A percentile compares a stretch with the other conserved stretches of the same genome.
Evolutionary conservation across 441 rosid genomes (phyloP).

Genomic region (Macaranga tanarius): DNA sequence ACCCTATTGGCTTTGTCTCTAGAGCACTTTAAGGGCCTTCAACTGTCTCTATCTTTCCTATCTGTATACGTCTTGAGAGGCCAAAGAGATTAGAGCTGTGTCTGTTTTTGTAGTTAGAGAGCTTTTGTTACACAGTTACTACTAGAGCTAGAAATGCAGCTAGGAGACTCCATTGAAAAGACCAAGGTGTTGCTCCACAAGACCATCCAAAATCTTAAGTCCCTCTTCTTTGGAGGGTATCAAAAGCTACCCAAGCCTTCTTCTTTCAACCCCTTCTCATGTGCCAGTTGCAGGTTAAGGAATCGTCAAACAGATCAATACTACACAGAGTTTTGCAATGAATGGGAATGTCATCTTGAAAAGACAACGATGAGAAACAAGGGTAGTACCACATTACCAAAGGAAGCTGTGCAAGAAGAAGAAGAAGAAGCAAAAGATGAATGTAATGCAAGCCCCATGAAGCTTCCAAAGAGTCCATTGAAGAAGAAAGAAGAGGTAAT

Average conservation of each 20-base stretch:
- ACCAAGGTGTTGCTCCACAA: slow-evolving; percentile 53
- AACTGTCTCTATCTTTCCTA: slow-evolving; percentile 29
- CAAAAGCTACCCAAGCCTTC: slow-evolving; percentile 54
- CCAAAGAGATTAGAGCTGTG: slow-evolving; percentile 15
- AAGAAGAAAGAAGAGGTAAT: slow-evolving; percentile 27
- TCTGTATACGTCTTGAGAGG: slow-evolving; percentile 22
- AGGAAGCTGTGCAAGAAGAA: slow-evolving; percentile 29
- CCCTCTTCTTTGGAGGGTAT: slow-evolving; percentile 44
- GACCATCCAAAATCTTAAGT: slow-evolving; percentile 54
- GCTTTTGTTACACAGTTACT: not conserved
- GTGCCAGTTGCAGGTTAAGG: slow-evolving; percentile 36
- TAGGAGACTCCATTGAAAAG: slow-evolving; percentile 55
- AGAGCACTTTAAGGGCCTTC: slow-evolving; percentile 20
- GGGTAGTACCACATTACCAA: slow-evolving; percentile 17
- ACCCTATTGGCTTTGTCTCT: slow-evolving; percentile 27
- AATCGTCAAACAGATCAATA: slow-evolving; percentile 34
- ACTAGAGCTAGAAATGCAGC: slow-evolving; percentile 43
- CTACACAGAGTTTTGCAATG: slow-evolving; percentile 38
- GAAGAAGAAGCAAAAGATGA: slow-evolving; percentile 31
- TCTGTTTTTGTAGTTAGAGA: slow-evolving; percentile 20
- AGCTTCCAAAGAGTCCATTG: slow-evolving; percentile 23
- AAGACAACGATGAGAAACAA: slow-evolving; percentile 31
- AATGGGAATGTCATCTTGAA: slow-evolving; percentile 46
- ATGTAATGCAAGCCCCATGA: slow-evolving; percentile 18
- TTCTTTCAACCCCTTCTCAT: slow-evolving; percentile 52